Evolutionary conservation across 176 grass and related monocot genomes (phyloP).

Genomic region (Pontederia crassipes): DNA sequence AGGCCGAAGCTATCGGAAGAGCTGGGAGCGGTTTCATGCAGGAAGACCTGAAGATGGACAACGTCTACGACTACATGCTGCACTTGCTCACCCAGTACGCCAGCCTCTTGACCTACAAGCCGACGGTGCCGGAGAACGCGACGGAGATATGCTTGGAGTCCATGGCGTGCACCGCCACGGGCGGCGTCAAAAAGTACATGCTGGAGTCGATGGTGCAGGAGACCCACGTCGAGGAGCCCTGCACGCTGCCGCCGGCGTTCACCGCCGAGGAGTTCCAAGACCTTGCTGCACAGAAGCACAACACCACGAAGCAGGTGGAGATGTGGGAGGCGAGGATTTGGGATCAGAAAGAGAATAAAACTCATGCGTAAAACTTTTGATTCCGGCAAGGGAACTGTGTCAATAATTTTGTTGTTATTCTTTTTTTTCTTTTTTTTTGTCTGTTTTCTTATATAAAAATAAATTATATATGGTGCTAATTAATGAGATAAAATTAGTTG

Average conservation of each 20-base stretch:
- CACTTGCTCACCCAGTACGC: slow-evolving; percentile 53
- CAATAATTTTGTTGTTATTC: too few species aligned
- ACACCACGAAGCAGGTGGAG: slow-evolving; percentile 17
- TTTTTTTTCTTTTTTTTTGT: too few species aligned
- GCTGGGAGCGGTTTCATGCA: slow-evolving; percentile 35
- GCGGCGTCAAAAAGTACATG: slow-evolving; percentile 25
- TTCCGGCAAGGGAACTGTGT: too few species aligned
- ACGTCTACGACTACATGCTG: slow-evolving; percentile 67
- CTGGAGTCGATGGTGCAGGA: slow-evolving; percentile 28
- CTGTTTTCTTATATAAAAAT: too few species aligned
- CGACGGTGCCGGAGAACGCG: slow-evolving; percentile 31
- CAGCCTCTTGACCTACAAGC: slow-evolving; percentile 43
- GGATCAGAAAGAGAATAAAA: neutral
- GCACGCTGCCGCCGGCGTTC: slow-evolving; percentile 40
- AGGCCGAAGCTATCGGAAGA: slow-evolving; percentile 27
- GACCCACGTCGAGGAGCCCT: slow-evolving; percentile 18
- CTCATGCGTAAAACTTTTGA: too few species aligned
- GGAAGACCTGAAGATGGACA: slow-evolving; percentile 47
- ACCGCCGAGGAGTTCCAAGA: slow-evolving; percentile 15
- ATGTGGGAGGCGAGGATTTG: slow-evolving; percentile 12
- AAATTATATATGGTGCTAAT: too few species aligned
- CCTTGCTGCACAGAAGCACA: neutral
- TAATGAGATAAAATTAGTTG: too few species aligned
- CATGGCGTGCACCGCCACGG: slow-evolving; percentile 22
- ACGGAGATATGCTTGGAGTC: slow-evolving; percentile 37